A percentile compares a stretch with the other conserved stretches of the same genome.
Conservation (phyloP, 306 rosid species). For the Vicia sativa region DNA sequence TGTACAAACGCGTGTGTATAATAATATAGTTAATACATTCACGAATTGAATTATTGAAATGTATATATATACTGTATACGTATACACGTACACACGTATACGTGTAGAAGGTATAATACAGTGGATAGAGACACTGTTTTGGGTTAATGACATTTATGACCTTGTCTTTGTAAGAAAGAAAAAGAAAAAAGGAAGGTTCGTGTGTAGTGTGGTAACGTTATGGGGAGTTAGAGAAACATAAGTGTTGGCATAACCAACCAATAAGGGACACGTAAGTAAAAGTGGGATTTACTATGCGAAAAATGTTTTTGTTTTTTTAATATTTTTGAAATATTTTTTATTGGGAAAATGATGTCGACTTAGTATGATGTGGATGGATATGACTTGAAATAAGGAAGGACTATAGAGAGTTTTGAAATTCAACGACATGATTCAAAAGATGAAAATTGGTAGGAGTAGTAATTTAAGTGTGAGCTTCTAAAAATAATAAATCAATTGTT, state of each 20-base stretch:
- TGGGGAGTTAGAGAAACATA: neutral
- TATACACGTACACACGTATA: neutral
- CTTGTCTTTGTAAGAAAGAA: neutral
- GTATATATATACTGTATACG: neutral
- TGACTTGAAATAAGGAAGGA: neutral
- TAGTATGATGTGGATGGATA: neutral
- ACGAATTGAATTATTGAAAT: too few species aligned
- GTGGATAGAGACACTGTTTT: neutral
- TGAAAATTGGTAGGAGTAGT: too few species aligned
- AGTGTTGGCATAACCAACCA: conserved; percentile 5
- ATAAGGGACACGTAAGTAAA: neutral
- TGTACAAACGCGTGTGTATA: neutral
- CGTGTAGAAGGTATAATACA: neutral
- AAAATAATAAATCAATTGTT: too few species aligned
- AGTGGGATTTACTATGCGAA: neutral
- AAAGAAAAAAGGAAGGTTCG: neutral
- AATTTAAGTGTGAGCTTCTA: too few species aligned
- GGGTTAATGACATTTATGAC: neutral
- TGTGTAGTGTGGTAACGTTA: neutral
- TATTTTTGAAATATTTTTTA: too few species aligned
- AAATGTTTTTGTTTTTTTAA: too few species aligned
- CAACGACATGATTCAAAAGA: too few species aligned
- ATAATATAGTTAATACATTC: too few species aligned
- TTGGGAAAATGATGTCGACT: too few species aligned
- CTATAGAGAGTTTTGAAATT: too few species aligned